A percentile compares a stretch with the other conserved stretches of the same genome.
Conservation (phyloP, 1,284 basidiomycete species). For the Omphalotus olearius region DNA sequence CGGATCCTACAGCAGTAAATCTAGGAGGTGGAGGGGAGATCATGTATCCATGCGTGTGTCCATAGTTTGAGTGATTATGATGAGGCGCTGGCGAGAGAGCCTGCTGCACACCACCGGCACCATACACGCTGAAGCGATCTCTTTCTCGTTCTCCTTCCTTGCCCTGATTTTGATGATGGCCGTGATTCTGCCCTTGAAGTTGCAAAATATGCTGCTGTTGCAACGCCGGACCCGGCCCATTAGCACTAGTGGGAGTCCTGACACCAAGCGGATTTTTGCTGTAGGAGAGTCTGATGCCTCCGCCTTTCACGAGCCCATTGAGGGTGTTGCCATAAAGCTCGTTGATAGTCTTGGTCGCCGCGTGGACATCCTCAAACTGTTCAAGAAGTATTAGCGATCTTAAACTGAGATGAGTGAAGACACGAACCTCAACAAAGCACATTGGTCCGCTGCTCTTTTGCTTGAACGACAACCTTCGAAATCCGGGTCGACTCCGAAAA, state of each 20-base stretch:
- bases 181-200: constrained; percentile 28
- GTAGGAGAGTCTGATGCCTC: constrained; percentile 92
- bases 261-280: constrained; percentile 93
- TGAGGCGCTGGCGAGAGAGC: constrained; percentile 37
- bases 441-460: constrained; percentile 96
- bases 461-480: constrained; percentile 88
- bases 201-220: constrained; percentile 46
- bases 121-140: constrained; percentile 33
- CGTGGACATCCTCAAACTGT: constrained; percentile 87
- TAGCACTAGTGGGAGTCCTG: constrained; percentile 68
- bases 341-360: constrained; percentile 81
- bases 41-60: constrained; percentile 32
- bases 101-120: constrained; percentile 21
- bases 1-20: constrained; percentile 48
- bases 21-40: constrained; percentile 59
- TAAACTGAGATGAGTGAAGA: background rate
- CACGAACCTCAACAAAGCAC: constrained; percentile 89
- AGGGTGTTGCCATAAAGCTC: constrained; percentile 92
- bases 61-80: constrained; percentile 23
- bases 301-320: constrained; percentile 88
- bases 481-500: constrained; percentile 79
- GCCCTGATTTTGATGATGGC: background rate
- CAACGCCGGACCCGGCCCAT: constrained; percentile 37
- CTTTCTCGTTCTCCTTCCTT: constrained; percentile 25
- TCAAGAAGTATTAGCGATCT: constrained; percentile 14